Evolutionary conservation across 2,329 filamentous ascomycete genomes (phyloP).

Genomic region (Drechslerella coelobrocha): DNA sequence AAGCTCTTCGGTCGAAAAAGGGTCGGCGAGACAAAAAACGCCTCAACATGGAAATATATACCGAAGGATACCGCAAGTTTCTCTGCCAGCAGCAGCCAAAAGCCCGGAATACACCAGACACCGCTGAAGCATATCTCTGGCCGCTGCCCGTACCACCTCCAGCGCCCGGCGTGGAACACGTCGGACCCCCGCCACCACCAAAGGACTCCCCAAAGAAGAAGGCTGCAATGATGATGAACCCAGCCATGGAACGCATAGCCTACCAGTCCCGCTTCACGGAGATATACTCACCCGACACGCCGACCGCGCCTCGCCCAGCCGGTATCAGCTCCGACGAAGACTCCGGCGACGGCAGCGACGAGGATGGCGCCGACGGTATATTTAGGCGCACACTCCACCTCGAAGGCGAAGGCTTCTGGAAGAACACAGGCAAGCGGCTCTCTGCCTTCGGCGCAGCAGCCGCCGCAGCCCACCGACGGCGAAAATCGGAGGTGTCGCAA

Average conservation of each 20-base stretch:
- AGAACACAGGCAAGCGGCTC: slow-evolving; percentile 42
- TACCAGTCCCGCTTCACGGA: slow-evolving; percentile 45
- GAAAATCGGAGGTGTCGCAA: slow-evolving; percentile 11
- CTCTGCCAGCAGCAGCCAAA: slow-evolving; percentile 12
- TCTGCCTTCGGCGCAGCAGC: slow-evolving; percentile 16
- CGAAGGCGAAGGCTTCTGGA: slow-evolving; percentile 49
- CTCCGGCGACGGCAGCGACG: slow-evolving; percentile 5
- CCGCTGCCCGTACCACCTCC: slow-evolving; percentile 44
- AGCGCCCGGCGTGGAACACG: slow-evolving; percentile 32
- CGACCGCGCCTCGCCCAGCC: slow-evolving; percentile 11
- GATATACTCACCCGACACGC: slow-evolving; percentile 48
- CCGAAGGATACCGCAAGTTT: slow-evolving; percentile 39
- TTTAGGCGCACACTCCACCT: slow-evolving; percentile 43
- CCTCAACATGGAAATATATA: slow-evolving; percentile 47
- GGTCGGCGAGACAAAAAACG: slow-evolving; percentile 31
- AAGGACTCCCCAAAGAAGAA: not conserved
- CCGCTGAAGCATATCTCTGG: slow-evolving; percentile 28
- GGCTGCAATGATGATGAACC: slow-evolving; percentile 21
- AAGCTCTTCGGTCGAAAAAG: slow-evolving; percentile 31
- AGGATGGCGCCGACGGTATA: slow-evolving; percentile 33
- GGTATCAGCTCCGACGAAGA: slow-evolving; percentile 6
- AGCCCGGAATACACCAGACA: not conserved
- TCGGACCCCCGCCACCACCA: slow-evolving; percentile 26
- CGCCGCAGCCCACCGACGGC: slow-evolving; percentile 22
- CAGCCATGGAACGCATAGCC: slow-evolving; percentile 25